Conservation (phyloP, 306 rosid genomes). For the Hippophae rhamnoides region DNA sequence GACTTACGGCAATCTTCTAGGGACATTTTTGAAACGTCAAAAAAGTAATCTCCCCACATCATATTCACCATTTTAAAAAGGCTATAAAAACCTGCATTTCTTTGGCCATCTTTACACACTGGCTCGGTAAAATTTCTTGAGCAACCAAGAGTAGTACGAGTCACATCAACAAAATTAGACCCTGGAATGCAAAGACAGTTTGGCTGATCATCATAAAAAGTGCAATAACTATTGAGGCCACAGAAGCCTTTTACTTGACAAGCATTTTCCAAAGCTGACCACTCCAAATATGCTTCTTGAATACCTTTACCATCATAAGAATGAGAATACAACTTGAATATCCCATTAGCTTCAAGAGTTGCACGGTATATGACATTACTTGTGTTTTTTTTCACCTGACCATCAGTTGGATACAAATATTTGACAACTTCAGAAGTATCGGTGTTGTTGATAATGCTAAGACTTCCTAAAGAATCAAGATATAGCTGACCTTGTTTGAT, state of each 20-base stretch:
- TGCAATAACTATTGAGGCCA: conserved; percentile 20
- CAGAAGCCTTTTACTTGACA: conserved; percentile 14
- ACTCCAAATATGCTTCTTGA: neutral
- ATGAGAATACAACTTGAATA: conserved; percentile 9
- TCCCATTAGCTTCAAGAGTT: conserved; percentile 10
- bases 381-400: neutral
- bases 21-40: neutral
- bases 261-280: neutral
- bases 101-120: conserved; percentile 1
- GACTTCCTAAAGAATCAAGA: neutral
- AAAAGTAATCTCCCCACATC: neutral
- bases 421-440: fast-evolving
- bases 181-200: conserved; percentile 16
- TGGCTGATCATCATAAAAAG: neutral
- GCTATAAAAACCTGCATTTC: neutral
- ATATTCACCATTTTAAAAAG: neutral
- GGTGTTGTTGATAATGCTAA: neutral
- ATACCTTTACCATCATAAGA: neutral
- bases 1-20: conserved; percentile 1
- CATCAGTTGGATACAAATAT: fast-evolving
- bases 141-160: conserved; percentile 8
- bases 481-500: neutral
- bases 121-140: conserved; percentile 1
- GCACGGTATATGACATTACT: conserved; percentile 1
- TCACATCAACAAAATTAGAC: conserved; percentile 2